These are phyloP conservation scores for Barnettozyma salicaria DNA, from an alignment of 805 yeast genomes.

Conservation along the genomic window DNA sequence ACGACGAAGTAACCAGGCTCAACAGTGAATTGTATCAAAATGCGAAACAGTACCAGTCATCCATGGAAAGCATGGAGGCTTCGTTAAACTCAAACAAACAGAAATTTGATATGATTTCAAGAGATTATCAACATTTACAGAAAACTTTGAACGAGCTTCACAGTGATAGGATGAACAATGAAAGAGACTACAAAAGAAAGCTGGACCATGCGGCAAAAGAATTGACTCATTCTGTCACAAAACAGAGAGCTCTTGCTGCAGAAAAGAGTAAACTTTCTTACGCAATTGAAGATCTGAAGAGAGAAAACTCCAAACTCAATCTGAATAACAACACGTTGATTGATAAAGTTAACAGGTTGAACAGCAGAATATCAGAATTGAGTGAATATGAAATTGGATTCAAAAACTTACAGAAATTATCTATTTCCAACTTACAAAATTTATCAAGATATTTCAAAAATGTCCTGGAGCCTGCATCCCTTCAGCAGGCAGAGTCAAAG, in stretches of 20 bases:
- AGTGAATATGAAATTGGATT: conserved; percentile 36
- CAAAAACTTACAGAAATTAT: conserved; percentile 35
- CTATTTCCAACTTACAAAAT: conserved; percentile 42
- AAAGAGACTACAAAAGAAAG: conserved; percentile 25
- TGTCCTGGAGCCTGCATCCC: conserved; percentile 52
- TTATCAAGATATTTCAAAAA: conserved; percentile 45
- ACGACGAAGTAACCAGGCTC: conserved; percentile 13
- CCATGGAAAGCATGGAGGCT: conserved; percentile 10
- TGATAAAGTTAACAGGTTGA: conserved; percentile 32
- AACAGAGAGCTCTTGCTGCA: conserved; percentile 37
- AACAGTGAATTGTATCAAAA: conserved; percentile 11
- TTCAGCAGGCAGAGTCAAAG: conserved; percentile 52
- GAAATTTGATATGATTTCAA: conserved; percentile 17
- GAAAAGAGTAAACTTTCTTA: conserved; percentile 40
- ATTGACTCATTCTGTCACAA: conserved; percentile 36
- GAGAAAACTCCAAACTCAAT: conserved; percentile 34
- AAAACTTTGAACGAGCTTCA: conserved; percentile 20
- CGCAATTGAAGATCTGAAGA: conserved; percentile 33
- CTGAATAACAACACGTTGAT: conserved; percentile 34
- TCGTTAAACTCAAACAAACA: conserved; percentile 13
- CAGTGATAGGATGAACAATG: conserved; percentile 27
- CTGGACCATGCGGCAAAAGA: conserved; percentile 34
- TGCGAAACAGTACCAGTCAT: conserved; percentile 13
- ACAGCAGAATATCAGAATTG: conserved; percentile 21
- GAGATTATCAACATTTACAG: conserved; percentile 24